Evolutionary conservation across 1,139 yeast species (phyloP).

Genomic region (Yamadazyma blattariae): DNA sequence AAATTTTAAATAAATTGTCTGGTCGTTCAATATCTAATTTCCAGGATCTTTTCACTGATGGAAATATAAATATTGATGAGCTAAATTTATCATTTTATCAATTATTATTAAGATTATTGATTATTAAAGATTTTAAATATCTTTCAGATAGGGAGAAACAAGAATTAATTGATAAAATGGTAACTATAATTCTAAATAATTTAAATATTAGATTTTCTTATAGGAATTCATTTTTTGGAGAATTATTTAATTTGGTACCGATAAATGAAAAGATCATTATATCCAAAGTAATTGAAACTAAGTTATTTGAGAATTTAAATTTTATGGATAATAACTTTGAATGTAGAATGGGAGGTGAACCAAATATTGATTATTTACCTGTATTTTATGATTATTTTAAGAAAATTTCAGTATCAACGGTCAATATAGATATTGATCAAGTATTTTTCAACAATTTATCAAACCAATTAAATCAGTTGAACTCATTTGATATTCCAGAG

Average conservation of each 20-base stretch:
- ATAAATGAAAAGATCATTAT: conserved; percentile 29
- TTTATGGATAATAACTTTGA: conserved; percentile 8
- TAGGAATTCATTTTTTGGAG: conserved; percentile 40
- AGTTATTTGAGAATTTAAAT: conserved; percentile 20
- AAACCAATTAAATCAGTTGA: conserved; percentile 5
- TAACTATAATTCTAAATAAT: conserved; percentile 41
- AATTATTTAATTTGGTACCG: conserved; percentile 31
- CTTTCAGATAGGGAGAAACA: conserved; percentile 11
- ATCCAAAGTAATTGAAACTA: conserved; percentile 27
- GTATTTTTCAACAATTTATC: conserved; percentile 11
- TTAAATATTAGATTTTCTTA: conserved; percentile 39
- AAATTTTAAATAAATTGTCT: conserved; percentile 19
- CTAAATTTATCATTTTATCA: conserved; percentile 56
- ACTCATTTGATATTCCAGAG: not conserved
- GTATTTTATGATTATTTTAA: conserved; percentile 36
- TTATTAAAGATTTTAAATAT: conserved; percentile 16
- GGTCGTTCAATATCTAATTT: conserved; percentile 11
- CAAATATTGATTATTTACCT: conserved; percentile 22
- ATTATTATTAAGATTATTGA: conserved; percentile 29
- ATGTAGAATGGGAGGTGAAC: conserved; percentile 5
- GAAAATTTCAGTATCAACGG: conserved; percentile 33
- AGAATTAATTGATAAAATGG: conserved; percentile 21
- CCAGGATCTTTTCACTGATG: conserved; percentile 19
- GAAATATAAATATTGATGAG: conserved; percentile 31
- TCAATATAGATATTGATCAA: conserved; percentile 19